phyloP scores from a whole-genome alignment of 1,284 basidiomycete genomes.

The Peniophora sp. region DNA sequence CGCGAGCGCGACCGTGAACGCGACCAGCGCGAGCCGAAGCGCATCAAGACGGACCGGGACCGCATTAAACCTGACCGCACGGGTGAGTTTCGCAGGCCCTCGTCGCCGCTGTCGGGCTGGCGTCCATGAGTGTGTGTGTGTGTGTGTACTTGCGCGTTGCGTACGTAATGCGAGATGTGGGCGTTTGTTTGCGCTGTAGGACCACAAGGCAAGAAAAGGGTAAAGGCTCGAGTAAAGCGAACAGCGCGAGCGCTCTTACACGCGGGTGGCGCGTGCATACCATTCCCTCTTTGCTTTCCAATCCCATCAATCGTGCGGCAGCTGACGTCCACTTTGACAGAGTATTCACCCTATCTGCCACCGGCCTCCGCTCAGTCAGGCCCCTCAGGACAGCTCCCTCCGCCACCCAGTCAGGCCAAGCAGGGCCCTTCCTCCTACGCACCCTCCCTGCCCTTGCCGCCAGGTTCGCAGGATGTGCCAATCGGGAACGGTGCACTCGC shows the following conservation, averaged over 20 bases:
- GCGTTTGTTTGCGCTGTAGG: too few species aligned
- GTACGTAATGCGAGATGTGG: too few species aligned
- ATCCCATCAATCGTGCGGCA: neutral
- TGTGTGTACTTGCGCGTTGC: slow-evolving; percentile 1
- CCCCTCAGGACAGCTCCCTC: neutral
- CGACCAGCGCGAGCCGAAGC: slow-evolving; percentile 32
- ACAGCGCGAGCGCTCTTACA: too few species aligned
- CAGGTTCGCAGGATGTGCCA: neutral
- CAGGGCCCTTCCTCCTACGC: neutral
- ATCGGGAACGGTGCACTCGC: slow-evolving; percentile 10
- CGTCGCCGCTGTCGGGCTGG: slow-evolving; percentile 1
- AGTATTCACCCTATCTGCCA: slow-evolving; percentile 1
- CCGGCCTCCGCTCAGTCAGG: neutral
- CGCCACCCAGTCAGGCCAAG: neutral
- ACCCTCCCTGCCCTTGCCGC: neutral
- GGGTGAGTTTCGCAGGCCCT: slow-evolving; percentile 14
- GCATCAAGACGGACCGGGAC: slow-evolving; percentile 27
- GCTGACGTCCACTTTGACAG: neutral
- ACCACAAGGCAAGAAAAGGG: too few species aligned
- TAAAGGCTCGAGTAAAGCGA: too few species aligned
- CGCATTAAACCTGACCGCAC: slow-evolving; percentile 27
- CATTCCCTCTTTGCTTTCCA: too few species aligned
- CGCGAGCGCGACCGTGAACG: slow-evolving; percentile 24
- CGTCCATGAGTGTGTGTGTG: slow-evolving; percentile 3
- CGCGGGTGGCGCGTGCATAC: too few species aligned